These are phyloP conservation scores for Punica granatum DNA, from an alignment of 345 rosid genomes.

Conservation along the genomic window DNA sequence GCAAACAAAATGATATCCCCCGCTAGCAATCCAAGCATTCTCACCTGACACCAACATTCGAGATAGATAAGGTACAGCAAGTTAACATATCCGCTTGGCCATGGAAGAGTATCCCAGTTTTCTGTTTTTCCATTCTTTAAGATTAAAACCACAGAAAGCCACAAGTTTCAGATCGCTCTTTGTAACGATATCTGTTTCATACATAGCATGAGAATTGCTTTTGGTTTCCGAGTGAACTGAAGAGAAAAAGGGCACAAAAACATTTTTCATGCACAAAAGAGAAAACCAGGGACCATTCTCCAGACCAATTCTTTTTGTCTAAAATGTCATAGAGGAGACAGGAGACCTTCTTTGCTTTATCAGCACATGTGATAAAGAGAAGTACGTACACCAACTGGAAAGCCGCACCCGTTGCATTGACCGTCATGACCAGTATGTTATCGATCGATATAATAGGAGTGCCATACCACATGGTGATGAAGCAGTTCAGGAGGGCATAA, in stretches of 20 bases:
- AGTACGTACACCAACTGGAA: conserved; percentile 60
- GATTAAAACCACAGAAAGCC: neutral
- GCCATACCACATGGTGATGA: conserved; percentile 82
- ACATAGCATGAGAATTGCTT: neutral
- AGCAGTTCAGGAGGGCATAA: conserved; percentile 76
- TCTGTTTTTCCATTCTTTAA: neutral
- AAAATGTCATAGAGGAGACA: neutral
- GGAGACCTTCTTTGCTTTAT: conserved; percentile 51
- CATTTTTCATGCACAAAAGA: no score
- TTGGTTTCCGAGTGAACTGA: neutral
- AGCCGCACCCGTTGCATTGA: conserved; percentile 61
- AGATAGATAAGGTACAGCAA: conserved; percentile 1
- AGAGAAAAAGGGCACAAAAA: neutral
- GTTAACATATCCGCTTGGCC: neutral
- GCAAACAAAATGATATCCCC: conserved; percentile 42
- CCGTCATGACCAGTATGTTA: conserved; percentile 57
- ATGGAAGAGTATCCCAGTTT: neutral
- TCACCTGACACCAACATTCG: conserved; percentile 34
- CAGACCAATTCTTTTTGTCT: neutral
- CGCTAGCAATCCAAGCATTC: conserved; percentile 49
- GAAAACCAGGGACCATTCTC: neutral
- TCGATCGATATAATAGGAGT: conserved; percentile 51
- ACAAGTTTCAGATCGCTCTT: neutral
- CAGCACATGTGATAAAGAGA: conserved; percentile 52
- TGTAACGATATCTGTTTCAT: neutral